Base-by-base conservation (phyloP, 2,329 filamentous ascomycete species). In the Helminthosporium solani region DNA sequence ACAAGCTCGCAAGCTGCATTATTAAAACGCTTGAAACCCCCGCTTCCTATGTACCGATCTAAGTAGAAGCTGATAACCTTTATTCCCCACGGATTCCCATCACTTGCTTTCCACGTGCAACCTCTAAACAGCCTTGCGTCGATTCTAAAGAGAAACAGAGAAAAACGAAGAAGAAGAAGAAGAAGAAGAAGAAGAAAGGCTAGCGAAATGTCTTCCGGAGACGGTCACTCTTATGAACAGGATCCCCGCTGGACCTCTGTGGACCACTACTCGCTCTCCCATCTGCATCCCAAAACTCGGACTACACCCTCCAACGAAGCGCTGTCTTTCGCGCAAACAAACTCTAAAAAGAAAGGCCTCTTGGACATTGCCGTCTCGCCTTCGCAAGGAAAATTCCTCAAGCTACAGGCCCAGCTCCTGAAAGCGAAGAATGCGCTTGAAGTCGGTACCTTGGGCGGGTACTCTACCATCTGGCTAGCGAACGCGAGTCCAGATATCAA, bases 361-460 rank as follows among this genome's bases (percentile, higher is more conserved):
- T 66, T 66, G 7, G 61, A 67, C 42, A 70, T 70, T 34, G 62
- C 66, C 33, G 67, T 70, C 7, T 66, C 64, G 7, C 50, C 60
- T 11, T 55, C 62, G 1, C 64, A 68, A 27, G 66, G 65, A 36
- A 70, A 69, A 44, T 66, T 54, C 53, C 58, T 70, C 15, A 60
- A 63, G 30, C 57, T 68, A 1, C 65, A 67, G 45, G 62, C 63
- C 9, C 58, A 60, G 23, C 46, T 67, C 15, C 40, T 61, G 1
- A 53, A 51, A 20, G 63, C 62, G 16, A 60, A 57, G 43, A 57
- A 61, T 36, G 52, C 65, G 6, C 74, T 83, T 28, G 80, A 83
- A 57, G 67, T 83, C 38, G 80, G 80, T 19, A 81, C 78, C 0
- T 60, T 83, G 20, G 79, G 79, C 11, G 79, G 74, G 7, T 82